These are phyloP conservation scores for Thalassiosira exigua DNA, from an alignment of 352 stramenopile genomes.

Conservation along the genomic window DNA sequence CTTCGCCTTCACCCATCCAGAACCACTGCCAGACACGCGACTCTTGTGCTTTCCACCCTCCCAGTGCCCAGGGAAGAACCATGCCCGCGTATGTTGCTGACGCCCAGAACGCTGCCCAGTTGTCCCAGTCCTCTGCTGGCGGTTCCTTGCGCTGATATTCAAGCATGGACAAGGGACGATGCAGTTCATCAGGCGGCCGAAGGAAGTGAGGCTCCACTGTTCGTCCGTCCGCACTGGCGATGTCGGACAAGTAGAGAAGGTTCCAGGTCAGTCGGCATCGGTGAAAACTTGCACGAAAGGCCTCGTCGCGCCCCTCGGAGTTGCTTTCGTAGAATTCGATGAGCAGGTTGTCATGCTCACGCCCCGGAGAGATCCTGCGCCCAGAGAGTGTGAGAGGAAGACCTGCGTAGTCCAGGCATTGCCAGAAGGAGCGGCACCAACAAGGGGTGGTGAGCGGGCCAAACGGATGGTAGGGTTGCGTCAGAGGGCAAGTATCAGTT, in stretches of 20 bases:
- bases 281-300: neutral
- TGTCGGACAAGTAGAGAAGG: neutral
- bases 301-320: neutral
- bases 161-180: neutral
- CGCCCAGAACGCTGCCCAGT: conserved; percentile 4
- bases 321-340: neutral
- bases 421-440: neutral
- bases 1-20: neutral
- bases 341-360: neutral
- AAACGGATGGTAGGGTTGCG: neutral
- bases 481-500: neutral
- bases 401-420: neutral
- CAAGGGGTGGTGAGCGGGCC: neutral
- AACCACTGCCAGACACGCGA: conserved; percentile 10
- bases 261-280: neutral
- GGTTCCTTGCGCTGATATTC: neutral
- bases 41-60: conserved; percentile 9
- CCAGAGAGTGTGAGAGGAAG: neutral
- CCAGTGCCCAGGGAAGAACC: neutral
- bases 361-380: neutral
- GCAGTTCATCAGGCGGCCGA: neutral
- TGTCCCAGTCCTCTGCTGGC: neutral
- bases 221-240: neutral
- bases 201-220: neutral
- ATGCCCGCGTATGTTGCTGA: neutral